Percentiles rank a stretch among this genome's conserved stretches.
Conservation (phyloP, 1,284 basidiomycete species). For the Irpex sp. region DNA sequence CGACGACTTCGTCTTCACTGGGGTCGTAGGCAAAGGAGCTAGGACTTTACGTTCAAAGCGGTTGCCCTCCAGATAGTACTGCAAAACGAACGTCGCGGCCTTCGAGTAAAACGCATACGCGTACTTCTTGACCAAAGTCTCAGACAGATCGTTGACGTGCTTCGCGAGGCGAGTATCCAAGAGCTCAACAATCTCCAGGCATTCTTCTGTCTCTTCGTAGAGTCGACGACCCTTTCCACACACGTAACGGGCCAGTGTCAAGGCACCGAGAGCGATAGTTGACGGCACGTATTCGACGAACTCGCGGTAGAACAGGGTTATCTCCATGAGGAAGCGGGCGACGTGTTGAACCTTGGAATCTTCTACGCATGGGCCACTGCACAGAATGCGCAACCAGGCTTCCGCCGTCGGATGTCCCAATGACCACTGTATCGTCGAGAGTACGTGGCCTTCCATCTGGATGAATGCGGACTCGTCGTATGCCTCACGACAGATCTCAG, state of each 20-base stretch:
- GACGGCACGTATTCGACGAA: constrained; percentile 88
- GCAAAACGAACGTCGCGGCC: constrained; percentile 87
- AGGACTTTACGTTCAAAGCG: constrained; percentile 54
- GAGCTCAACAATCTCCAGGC: constrained; percentile 74
- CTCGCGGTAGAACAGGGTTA: constrained; percentile 95
- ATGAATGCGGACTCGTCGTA: constrained; percentile 97
- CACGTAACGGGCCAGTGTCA: constrained; percentile 87
- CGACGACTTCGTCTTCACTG: constrained; percentile 51
- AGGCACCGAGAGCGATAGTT: constrained; percentile 81
- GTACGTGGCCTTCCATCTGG: constrained; percentile 96
- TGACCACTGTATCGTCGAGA: constrained; percentile 94
- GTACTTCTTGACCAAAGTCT: constrained; percentile 97
- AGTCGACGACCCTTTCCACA: constrained; percentile 74
- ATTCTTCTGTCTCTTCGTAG: constrained; percentile 78
- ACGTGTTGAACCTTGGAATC: constrained; percentile 90
- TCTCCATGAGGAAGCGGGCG: constrained; percentile 97
- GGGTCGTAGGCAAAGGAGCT: constrained; percentile 62
- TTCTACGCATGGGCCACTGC: constrained; percentile 70
- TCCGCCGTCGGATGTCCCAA: constrained; percentile 98
- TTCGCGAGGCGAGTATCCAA: constrained; percentile 85
- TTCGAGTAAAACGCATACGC: constrained; percentile 93
- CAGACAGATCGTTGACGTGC: constrained; percentile 86
- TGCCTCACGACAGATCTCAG: constrained; percentile 90
- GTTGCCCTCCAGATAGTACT: constrained; percentile 85
- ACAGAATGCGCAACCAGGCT: constrained; percentile 88